phyloP scores from a whole-genome alignment of 2,329 filamentous ascomycete genomes.

The Aphanoascus verrucosus region DNA sequence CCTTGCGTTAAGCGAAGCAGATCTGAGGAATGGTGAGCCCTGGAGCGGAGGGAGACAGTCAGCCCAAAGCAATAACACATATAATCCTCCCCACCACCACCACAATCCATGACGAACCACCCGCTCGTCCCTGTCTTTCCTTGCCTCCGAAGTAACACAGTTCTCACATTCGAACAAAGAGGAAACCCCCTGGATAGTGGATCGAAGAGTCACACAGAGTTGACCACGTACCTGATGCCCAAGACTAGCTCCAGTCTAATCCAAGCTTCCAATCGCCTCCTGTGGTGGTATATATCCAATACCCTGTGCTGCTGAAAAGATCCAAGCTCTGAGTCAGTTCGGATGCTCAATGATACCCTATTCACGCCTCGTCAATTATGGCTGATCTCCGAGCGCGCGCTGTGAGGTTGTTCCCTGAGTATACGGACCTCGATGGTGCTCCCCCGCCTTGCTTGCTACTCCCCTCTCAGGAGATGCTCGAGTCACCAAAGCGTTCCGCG shows the following conservation, averaged over 20 bases:
- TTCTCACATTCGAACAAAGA: constrained; percentile 9
- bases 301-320: neutral
- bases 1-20: neutral
- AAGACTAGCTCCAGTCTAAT: constrained; percentile 1
- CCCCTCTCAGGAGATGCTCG: neutral
- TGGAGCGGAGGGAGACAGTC: neutral
- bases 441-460: neutral
- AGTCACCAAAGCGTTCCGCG: neutral
- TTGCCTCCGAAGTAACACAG: constrained; percentile 1
- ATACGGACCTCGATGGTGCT: neutral
- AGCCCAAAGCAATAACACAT: neutral
- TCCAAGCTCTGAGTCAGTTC: neutral
- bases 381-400: neutral
- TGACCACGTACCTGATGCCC: constrained; percentile 6
- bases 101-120: neutral
- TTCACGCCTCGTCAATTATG: neutral
- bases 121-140: neutral
- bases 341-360: neutral
- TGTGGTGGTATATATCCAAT: neutral
- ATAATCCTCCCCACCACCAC: neutral
- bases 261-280: neutral
- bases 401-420: neutral
- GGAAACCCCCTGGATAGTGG: neutral
- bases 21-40: neutral
- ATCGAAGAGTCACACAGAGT: constrained; percentile 1